Percentiles rank a stretch among this genome's conserved stretches.
Evolutionary conservation across 805 yeast genomes (phyloP).

Genomic region (Wickerhamomyces rabaulensis): DNA sequence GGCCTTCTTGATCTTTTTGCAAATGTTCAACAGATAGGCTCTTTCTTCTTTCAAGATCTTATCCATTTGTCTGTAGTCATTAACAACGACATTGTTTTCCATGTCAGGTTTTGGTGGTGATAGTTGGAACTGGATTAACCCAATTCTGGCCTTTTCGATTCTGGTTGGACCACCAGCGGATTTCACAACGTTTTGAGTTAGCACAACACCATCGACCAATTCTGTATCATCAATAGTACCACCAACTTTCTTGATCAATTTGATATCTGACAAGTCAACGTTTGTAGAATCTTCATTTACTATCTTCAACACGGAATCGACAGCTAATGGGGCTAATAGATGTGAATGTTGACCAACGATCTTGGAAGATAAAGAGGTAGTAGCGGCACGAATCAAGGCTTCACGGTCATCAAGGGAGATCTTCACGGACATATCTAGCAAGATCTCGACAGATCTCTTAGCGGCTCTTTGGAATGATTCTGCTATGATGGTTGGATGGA

Average conservation of each 20-base stretch:
- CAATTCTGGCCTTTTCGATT: constrained; percentile 88
- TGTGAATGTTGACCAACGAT: constrained; percentile 91
- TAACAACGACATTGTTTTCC: constrained; percentile 96
- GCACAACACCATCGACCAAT: constrained; percentile 86
- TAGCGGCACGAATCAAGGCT: constrained; percentile 83
- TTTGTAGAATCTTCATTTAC: constrained; percentile 52
- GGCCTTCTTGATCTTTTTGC: constrained; percentile 94
- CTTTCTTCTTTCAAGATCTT: constrained; percentile 97
- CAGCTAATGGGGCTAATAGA: constrained; percentile 87
- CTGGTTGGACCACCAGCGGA: constrained; percentile 93
- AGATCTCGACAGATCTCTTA: constrained; percentile 68
- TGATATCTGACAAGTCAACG: constrained; percentile 84
- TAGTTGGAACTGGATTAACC: constrained; percentile 84
- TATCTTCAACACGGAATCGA: constrained; percentile 84
- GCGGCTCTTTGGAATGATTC: constrained; percentile 95
- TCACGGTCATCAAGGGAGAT: constrained; percentile 78
- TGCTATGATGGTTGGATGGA: constrained; percentile 93
- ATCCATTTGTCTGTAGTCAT: constrained; percentile 98
- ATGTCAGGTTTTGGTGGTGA: constrained; percentile 90
- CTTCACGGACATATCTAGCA: constrained; percentile 78
- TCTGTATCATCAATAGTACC: constrained; percentile 98
- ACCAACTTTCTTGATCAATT: constrained; percentile 90
- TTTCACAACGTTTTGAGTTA: constrained; percentile 86
- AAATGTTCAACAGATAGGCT: constrained; percentile 87
- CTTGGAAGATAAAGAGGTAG: constrained; percentile 90